Base-by-base conservation (phyloP, 2,329 filamentous ascomycete genomes). In the Penicillium sp. region DNA sequence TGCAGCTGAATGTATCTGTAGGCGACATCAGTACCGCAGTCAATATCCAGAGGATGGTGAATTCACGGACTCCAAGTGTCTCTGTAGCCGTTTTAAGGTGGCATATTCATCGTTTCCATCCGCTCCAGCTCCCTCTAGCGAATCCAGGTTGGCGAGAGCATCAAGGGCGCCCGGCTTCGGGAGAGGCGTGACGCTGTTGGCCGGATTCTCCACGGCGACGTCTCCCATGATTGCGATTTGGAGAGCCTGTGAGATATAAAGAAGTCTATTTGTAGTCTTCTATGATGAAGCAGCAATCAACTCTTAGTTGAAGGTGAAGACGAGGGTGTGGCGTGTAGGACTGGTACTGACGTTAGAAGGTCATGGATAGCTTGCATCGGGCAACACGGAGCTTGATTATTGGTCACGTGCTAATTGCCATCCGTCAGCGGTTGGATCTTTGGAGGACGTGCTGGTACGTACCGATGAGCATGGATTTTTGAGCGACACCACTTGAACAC, bases 101-200 rank as follows among this genome's bases (percentile, higher is more conserved):
- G 88, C 89, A 71, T 98, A 98, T 69, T 97, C 91, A 70, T 97
- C 91, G 57, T 83, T 87, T 43, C 84, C 85, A 64, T 95, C 90
- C 47, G 82, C 82, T 12, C 83, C 80, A 53, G 90, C 77, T 51
- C 89, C 90, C 71, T 96, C 91, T 56, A 96, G 83, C 59, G 86
- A 85, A 68, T 95, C 90, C 71, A 95, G 85, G 71, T 88, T 91
- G 36, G 89, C 87, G 73, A 95, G 93, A 64, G 85, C 84, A 54
- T 82, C 75, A 52, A 85, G 86, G 44, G 85, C 82, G 62, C 83
- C 79, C 65, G 84, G 77, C 77, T 89, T 94, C 77, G 86, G 90
- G 74, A 90, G 86, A 69, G 86, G 84, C 66, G 83, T 79, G 71
- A 84, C 76, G 59, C 78, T 81, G 78, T 83, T 86, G 69, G 79